Percentiles rank a stretch among this genome's conserved stretches.
Evolutionary conservation across 805 yeast genomes (phyloP).

Genomic region (Starmerella vaccinii): DNA sequence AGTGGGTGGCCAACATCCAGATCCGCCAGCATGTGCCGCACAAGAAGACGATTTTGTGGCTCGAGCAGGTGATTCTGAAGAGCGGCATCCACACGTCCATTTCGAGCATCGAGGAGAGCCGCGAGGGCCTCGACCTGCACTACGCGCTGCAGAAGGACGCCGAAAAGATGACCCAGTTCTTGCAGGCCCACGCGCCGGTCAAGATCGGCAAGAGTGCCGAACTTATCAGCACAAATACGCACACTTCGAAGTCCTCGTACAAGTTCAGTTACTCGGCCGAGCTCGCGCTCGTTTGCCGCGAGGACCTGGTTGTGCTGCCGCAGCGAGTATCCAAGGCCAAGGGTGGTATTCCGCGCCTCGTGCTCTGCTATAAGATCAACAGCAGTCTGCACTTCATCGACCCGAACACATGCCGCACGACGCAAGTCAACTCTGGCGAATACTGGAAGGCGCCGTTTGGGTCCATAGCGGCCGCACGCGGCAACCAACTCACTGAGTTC

Average conservation of each 20-base stretch:
- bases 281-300: conserved; percentile 93
- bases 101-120: conserved; percentile 80
- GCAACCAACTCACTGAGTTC: conserved; percentile 69
- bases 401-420: conserved; percentile 65
- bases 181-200: conserved; percentile 74
- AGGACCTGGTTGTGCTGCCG: conserved; percentile 87
- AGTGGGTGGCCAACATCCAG: conserved; percentile 97
- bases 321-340: conserved; percentile 69
- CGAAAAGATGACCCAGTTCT: conserved; percentile 82
- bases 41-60: conserved; percentile 88
- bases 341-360: conserved; percentile 75
- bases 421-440: conserved; percentile 58
- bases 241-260: conserved; percentile 75
- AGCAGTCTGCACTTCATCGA: conserved; percentile 81
- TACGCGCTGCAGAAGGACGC: conserved; percentile 87
- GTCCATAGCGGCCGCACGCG: conserved; percentile 40
- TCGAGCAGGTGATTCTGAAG: conserved; percentile 88
- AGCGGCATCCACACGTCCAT: conserved; percentile 92
- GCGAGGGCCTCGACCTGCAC: conserved; percentile 91
- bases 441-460: conserved; percentile 76
- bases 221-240: conserved; percentile 83
- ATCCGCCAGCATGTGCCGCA: conserved; percentile 95
- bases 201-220: conserved; percentile 79
- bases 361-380: conserved; percentile 72
- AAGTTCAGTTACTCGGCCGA: conserved; percentile 90